phyloP scores from a whole-genome alignment of 768 basidiomycete species.

The Suillus brevipes region DNA sequence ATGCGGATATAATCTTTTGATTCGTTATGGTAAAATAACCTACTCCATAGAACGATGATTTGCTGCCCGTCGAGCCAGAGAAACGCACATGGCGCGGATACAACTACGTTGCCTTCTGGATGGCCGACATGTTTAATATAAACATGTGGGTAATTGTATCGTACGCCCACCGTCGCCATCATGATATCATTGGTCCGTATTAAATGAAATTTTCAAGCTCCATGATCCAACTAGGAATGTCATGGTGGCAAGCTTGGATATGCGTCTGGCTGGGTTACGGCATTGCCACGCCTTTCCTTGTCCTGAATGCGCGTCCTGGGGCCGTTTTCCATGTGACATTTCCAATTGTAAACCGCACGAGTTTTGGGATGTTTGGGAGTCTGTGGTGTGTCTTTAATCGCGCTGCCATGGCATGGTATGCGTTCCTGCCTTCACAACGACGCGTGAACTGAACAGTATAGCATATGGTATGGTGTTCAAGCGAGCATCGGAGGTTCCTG shows the following conservation, averaged over 20 bases:
- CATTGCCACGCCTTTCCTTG: slow-evolving; percentile 67
- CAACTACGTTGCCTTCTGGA: slow-evolving; percentile 76
- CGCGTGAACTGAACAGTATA: slow-evolving; percentile 26
- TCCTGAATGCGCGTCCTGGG: slow-evolving; percentile 75
- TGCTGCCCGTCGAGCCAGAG: slow-evolving; percentile 63
- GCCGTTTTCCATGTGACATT: slow-evolving; percentile 78
- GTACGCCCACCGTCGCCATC: not conserved
- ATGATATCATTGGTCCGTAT: not conserved
- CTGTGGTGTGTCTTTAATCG: slow-evolving; percentile 80
- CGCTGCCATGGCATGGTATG: slow-evolving; percentile 70
- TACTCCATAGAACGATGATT: slow-evolving; percentile 60
- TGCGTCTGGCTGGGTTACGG: slow-evolving; percentile 70
- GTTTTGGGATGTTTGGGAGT: slow-evolving; percentile 76
- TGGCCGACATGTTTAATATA: slow-evolving; percentile 79
- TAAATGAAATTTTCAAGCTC: slow-evolving; percentile 28
- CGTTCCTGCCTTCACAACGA: slow-evolving; percentile 19
- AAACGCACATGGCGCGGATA: slow-evolving; percentile 65
- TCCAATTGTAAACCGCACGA: slow-evolving; percentile 70
- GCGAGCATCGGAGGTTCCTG: slow-evolving; percentile 80
- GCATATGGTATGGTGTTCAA: slow-evolving; percentile 78
- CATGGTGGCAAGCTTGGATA: slow-evolving; percentile 86
- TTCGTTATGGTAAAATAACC: not conserved
- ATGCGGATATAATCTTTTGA: not conserved
- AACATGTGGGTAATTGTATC: slow-evolving; percentile 84
- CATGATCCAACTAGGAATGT: slow-evolving; percentile 69